A percentile compares a stretch with the other conserved stretches of the same genome.
Conservation (phyloP, 176 grass and related monocot species). For the Lolium multiflorum region DNA sequence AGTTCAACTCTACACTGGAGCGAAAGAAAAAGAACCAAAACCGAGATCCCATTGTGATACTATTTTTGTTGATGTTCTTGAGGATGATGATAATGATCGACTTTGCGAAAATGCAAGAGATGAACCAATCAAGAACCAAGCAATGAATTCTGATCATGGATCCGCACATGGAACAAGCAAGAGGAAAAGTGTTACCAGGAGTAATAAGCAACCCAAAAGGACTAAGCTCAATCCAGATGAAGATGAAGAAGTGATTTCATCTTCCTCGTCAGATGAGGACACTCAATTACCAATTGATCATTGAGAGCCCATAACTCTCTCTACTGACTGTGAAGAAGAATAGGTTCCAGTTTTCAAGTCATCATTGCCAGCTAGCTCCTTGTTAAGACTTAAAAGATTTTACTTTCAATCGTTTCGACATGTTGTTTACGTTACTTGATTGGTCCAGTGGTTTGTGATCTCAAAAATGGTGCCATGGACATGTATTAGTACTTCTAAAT, state of each 20-base stretch:
- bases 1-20: background rate
- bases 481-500: background rate
- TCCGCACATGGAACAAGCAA: background rate
- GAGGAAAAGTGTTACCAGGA: background rate
- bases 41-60: background rate
- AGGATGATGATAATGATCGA: background rate
- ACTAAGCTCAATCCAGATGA: slow-evolving; percentile 4
- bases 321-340: background rate
- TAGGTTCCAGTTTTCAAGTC: background rate
- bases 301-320: background rate
- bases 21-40: background rate
- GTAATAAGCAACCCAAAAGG: background rate
- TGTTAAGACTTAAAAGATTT: background rate
- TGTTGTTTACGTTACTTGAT: background rate
- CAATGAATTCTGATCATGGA: background rate
- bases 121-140: background rate
- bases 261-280: background rate
- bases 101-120: background rate
- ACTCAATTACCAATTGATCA: background rate
- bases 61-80: background rate
- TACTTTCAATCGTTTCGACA: background rate
- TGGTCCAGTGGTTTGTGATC: background rate
- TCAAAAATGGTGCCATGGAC: background rate
- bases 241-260: background rate
- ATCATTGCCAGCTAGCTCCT: background rate